phyloP scores from a whole-genome alignment of 306 rosid species.

The Corylus avellana region DNA sequence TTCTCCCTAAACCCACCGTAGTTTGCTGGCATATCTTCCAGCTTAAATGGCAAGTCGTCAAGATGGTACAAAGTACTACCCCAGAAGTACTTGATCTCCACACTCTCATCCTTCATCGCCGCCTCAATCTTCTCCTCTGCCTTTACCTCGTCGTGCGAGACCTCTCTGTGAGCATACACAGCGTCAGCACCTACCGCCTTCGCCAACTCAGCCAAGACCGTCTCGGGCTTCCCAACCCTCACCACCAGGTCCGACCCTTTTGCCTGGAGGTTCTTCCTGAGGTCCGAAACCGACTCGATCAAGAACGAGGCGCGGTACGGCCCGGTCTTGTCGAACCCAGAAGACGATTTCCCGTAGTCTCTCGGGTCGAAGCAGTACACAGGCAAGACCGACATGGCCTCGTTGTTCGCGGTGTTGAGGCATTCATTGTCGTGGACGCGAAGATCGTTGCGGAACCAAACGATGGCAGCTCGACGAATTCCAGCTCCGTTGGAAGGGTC shows the following conservation, averaged over 20 bases:
- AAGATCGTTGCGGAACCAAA: conserved; percentile 94
- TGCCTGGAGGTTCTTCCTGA: conserved; percentile 66
- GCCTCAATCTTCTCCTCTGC: conserved; percentile 73
- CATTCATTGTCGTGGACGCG: conserved; percentile 83
- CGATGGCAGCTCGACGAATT: conserved; percentile 73
- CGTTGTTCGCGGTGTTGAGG: conserved; percentile 73
- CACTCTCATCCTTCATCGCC: conserved; percentile 79
- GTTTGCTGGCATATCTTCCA: conserved; percentile 89
- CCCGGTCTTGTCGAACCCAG: conserved; percentile 91
- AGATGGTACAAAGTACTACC: conserved; percentile 86
- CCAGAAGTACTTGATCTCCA: conserved; percentile 90
- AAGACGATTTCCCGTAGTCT: conserved; percentile 78
- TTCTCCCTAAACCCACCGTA: conserved; percentile 82
- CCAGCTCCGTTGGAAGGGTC: conserved; percentile 87
- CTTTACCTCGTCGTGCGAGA: conserved; percentile 79
- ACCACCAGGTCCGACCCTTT: conserved; percentile 92
- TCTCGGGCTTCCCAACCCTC: conserved; percentile 81
- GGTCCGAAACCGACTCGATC: conserved; percentile 74
- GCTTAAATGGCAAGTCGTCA: conserved; percentile 79
- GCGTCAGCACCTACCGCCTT: conserved; percentile 87
- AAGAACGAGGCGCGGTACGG: conserved; percentile 75
- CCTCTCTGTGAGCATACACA: conserved; percentile 75
- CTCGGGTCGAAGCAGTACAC: conserved; percentile 93
- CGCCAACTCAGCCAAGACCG: conserved; percentile 71
- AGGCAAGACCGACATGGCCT: conserved; percentile 78